These are phyloP conservation scores for Fusarium sororula DNA, from an alignment of 2,329 filamentous ascomycete species.

Conservation along the genomic window DNA sequence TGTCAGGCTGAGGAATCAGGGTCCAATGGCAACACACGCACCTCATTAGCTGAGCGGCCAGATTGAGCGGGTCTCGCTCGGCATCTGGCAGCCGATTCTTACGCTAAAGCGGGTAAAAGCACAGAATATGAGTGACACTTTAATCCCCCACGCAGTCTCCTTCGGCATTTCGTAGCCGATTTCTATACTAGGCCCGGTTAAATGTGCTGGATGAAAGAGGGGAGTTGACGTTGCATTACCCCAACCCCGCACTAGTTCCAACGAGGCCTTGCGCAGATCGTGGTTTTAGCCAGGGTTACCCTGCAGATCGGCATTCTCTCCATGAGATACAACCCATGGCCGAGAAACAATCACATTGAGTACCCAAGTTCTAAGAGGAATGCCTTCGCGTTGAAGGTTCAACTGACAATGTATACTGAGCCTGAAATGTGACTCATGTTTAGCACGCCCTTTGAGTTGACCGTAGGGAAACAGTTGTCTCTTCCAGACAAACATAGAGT, in stretches of 20 bases:
- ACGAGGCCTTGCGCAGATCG: background rate
- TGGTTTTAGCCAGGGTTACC: background rate
- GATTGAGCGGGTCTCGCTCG: background rate
- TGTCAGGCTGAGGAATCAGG: background rate
- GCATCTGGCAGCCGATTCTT: background rate
- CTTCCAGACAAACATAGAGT: accelerated
- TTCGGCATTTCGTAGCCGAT: background rate
- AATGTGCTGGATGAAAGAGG: background rate
- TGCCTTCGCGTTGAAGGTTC: background rate
- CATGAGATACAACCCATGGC: background rate
- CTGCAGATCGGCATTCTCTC: background rate
- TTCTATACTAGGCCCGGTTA: background rate
- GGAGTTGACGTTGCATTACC: background rate
- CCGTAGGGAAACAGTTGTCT: background rate
- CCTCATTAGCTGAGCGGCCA: background rate
- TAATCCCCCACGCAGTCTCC: background rate
- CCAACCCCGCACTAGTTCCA: background rate
- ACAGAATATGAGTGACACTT: background rate
- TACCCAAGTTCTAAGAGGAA: background rate
- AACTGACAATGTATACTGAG: too few relatives aligned
- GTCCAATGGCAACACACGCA: background rate
- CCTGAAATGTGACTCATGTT: background rate
- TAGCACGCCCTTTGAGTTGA: background rate
- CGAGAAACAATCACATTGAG: background rate
- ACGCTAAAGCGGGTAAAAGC: background rate